Evolutionary conservation across 202 grass and related monocot genomes (phyloP), one percentile per base, ranked within the genome.

Genomic region (Cymbopogon flexuosus): DNA sequence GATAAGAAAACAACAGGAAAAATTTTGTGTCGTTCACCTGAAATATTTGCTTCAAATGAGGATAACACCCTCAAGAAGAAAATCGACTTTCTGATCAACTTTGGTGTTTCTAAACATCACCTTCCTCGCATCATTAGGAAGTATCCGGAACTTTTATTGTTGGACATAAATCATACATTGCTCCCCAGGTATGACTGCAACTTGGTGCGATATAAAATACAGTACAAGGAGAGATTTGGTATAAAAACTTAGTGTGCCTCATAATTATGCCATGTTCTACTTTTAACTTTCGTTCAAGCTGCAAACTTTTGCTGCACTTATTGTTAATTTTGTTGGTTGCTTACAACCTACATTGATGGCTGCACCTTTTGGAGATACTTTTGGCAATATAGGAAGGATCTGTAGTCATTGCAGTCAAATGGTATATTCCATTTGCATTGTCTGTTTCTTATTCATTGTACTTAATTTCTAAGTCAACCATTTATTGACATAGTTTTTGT

Each of bases 121-220:
- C 84, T 97, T 85, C 92, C 78, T 88, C 81, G 92, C 64, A 81
- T 94, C 57, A 85, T 97, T 81, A 91, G 64, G 83, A 97, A 97
- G 79, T 97, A 94, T 84, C 92, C 90, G 3, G 94, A 97, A 68
- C 27, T 94, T 73, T 73, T 97, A 57, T 72, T 97, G 73, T 89
- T 94, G 79, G 94, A 97, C 72, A 89, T 82, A 37, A 73, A 89
- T 82, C 61, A 6, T 72, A 94, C 85, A 73, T 35, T 97, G 60
- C 84, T 94, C 9, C 86, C 92, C 61, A 97, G 92, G 94, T 97
- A 93, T 76, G 64, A 13, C n/a, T 11, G 63, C 19, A 60, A 86
- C 40, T 65, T 62, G 9, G 10, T 36, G 46, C 21, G 5, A 36
- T 21, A 36, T 5, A 67, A 76, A 37, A 63, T 42, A 47, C 13